These are phyloP conservation scores for Tuber indicum DNA, from an alignment of 495 filamentous ascomycete genomes.

Conservation along the genomic window DNA sequence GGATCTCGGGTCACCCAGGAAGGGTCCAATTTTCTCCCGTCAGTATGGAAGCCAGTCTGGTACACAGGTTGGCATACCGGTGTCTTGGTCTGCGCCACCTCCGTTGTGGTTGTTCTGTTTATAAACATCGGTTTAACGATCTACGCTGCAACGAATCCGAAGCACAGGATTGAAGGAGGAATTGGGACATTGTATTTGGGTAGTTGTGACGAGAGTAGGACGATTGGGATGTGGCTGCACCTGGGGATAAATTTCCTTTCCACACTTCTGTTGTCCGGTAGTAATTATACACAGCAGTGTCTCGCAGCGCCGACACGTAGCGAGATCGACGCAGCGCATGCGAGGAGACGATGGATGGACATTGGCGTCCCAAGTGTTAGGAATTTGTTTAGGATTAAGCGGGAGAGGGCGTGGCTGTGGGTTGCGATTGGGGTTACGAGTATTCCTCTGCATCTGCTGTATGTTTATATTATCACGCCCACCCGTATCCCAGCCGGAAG, in stretches of 20 bases:
- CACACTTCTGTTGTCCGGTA: not conserved
- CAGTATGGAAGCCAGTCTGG: not conserved
- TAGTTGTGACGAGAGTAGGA: conserved; percentile 5
- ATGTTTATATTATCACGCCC: not conserved
- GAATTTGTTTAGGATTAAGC: conserved; percentile 9
- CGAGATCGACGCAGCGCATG: conserved; percentile 15
- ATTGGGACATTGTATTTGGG: conserved; percentile 6
- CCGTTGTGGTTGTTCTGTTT: not conserved
- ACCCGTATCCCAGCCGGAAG: not conserved
- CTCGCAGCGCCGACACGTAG: conserved; percentile 5
- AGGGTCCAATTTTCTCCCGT: not conserved
- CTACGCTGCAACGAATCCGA: not conserved
- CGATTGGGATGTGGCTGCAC: not conserved
- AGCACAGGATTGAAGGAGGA: not conserved
- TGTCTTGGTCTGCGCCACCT: not conserved
- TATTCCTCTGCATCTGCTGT: conserved; percentile 11
- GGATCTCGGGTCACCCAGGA: not conserved
- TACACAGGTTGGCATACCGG: conserved; percentile 6
- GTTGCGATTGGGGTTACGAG: conserved; percentile 4
- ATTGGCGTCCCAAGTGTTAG: conserved; percentile 16
- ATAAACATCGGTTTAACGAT: conserved; percentile 10
- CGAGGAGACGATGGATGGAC: conserved; percentile 13
- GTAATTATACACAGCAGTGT: conserved; percentile 16
- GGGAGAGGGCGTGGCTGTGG: conserved; percentile 6
- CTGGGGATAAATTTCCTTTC: not conserved